Evolutionary conservation across 2,329 filamentous ascomycete genomes (phyloP), one percentile per base, ranked within the genome.

Genomic region (Pleomassaria siparia): DNA sequence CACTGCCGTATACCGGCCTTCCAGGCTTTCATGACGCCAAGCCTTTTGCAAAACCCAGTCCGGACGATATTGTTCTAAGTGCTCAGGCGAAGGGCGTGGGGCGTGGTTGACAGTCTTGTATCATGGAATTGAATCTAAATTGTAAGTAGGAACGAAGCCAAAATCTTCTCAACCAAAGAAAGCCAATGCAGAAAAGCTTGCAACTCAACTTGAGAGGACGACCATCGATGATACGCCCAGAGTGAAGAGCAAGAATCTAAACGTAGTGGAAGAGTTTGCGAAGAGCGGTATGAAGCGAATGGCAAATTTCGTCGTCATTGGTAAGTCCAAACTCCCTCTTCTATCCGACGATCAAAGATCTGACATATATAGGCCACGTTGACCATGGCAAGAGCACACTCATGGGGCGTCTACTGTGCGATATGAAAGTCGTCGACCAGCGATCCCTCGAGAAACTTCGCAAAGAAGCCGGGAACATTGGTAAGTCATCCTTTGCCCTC

Each of bases 351-450:
- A n/a, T n/a, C n/a, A n/a, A n/a, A n/a, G n/a, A n/a, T n/a, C n/a
- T 41, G 3, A 48, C 12, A 8, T 18, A 36, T 3, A 46, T 66
- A 90, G 91, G 94, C 12, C 94, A 99, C 68, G 94, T 99, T 46
- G 94, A 99, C 70, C 92, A 95, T 43, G 94, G 94, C 43, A 99
- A 99, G 72, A 96, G 91, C 68, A 99, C 94, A 5, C 80, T 99
- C 29, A 97, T 99, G 92, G 94, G 92, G 0, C 85, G 94, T n/a
- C 72, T 99, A 22, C 76, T 99, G 4, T 85, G 92, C 33, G 94
- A 99, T 60, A 80, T 96, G 32, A 88, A 91, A 50, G 88, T 91
- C 21, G 85, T 99, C 6, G 89, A 96, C 57, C 84, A 95, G 65
- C 80, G 91, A 50, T 92, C 91, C 0, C 80, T 99, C 50, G 90